Conservation (phyloP, 805 yeast genomes). For the Candida namnaoensis region DNA sequence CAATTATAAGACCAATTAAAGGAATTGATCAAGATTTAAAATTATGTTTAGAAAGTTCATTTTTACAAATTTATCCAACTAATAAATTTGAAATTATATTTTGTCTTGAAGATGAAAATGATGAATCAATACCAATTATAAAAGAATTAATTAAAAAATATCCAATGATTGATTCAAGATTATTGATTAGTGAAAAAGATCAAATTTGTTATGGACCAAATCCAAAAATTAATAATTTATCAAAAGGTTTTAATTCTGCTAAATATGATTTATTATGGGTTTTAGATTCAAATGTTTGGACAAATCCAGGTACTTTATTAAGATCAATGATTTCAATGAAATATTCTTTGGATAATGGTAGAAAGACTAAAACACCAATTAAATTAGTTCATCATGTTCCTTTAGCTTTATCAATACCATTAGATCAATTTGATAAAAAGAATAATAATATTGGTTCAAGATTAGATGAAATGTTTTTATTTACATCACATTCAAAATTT, state of each 20-base stretch:
- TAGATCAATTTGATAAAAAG: too few relatives aligned
- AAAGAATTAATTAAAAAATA: slow-evolving; percentile 38
- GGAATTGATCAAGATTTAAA: slow-evolving; percentile 76
- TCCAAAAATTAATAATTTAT: slow-evolving; percentile 80
- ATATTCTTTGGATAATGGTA: slow-evolving; percentile 45
- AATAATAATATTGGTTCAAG: slow-evolving; percentile 40
- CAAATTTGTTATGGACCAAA: slow-evolving; percentile 65
- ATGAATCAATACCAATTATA: slow-evolving; percentile 58
- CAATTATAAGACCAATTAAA: slow-evolving; percentile 74
- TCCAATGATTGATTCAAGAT: slow-evolving; percentile 47
- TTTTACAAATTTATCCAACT: slow-evolving; percentile 58
- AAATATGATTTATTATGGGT: slow-evolving; percentile 75
- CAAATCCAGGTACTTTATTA: slow-evolving; percentile 49
- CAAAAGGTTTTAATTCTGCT: slow-evolving; percentile 70
- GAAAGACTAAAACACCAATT: slow-evolving; percentile 28
- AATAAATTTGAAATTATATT: slow-evolving; percentile 59
- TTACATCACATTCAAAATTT: slow-evolving; percentile 80
- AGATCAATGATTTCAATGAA: slow-evolving; percentile 51
- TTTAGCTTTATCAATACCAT: slow-evolving; percentile 36
- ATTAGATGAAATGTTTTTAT: slow-evolving; percentile 78
- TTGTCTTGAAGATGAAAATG: slow-evolving; percentile 58
- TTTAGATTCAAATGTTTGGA: slow-evolving; percentile 82
- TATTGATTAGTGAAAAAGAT: slow-evolving; percentile 40
- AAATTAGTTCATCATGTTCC: slow-evolving; percentile 80
- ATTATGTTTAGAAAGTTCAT: slow-evolving; percentile 57